Evolutionary conservation across 1,284 basidiomycete genomes (phyloP).

Genomic region (Vanrija humicola): DNA sequence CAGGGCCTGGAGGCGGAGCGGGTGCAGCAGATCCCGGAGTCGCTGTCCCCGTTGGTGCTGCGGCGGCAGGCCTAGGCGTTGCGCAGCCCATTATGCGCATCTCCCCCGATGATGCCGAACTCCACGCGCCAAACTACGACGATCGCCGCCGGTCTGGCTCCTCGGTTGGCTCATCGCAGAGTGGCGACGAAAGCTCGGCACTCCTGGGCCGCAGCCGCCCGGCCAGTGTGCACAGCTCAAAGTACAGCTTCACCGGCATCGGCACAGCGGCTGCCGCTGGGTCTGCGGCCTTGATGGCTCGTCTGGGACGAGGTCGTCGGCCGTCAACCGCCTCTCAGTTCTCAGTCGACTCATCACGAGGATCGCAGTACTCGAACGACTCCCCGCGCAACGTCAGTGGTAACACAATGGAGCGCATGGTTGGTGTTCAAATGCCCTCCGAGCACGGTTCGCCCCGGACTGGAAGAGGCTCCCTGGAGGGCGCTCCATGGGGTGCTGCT

Average conservation of each 20-base stretch:
- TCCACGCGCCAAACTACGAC: too few relatives aligned
- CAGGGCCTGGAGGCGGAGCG: neutral
- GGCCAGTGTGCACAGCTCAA: too few relatives aligned
- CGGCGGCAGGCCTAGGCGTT: neutral
- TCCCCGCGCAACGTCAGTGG: conserved; percentile 13
- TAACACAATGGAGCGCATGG: conserved; percentile 17
- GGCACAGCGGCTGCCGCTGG: neutral
- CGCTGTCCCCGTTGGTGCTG: neutral
- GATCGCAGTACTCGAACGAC: neutral
- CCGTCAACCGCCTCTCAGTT: neutral
- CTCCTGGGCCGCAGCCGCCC: neutral
- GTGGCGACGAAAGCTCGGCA: neutral
- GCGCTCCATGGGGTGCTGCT: neutral
- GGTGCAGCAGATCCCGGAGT: neutral
- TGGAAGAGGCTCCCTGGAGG: too few relatives aligned
- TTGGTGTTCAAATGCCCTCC: conserved; percentile 1
- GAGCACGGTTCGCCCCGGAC: neutral
- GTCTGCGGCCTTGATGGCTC: conserved; percentile 4
- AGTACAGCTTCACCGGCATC: neutral
- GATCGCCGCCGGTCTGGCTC: too few relatives aligned
- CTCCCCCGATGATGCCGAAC: too few relatives aligned
- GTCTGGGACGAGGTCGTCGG: conserved; percentile 9
- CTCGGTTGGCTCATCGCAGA: neutral
- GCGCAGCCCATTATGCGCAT: neutral
- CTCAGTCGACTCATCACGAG: neutral